A percentile compares a stretch with the other conserved stretches of the same genome.
Conservation (phyloP, 257 asterid species). For the Dorcoceras hygrometricum region DNA sequence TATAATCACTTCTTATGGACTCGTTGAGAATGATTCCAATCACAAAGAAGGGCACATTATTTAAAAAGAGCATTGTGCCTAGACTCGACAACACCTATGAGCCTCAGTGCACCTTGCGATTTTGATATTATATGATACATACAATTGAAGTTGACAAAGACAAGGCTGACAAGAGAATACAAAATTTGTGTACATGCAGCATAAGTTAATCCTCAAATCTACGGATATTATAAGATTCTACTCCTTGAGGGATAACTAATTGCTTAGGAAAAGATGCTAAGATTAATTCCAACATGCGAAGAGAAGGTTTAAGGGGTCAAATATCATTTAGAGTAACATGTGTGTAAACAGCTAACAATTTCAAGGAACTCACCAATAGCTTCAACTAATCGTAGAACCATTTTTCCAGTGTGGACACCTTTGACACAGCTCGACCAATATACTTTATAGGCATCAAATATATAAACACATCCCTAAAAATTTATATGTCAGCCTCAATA, state of each 20-base stretch:
- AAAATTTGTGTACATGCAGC: background rate
- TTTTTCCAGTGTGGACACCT: constrained; percentile 82
- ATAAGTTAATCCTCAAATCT: background rate
- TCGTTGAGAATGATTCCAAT: no score
- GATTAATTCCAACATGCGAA: background rate
- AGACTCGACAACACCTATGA: background rate
- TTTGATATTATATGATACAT: background rate
- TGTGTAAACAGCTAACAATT: constrained; percentile 5
- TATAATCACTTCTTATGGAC: no score
- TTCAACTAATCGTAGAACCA: constrained; percentile 87
- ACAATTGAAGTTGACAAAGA: background rate
- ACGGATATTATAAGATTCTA: background rate
- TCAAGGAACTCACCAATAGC: constrained; percentile 73
- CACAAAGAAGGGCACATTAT: background rate
- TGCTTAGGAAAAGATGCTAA: background rate
- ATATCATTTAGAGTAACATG: background rate
- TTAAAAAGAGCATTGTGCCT: no score
- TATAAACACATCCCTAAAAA: constrained; percentile 83
- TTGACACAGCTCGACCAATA: constrained; percentile 83
- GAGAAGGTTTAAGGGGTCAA: background rate
- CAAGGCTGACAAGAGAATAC: background rate
- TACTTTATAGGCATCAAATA: constrained; percentile 82
- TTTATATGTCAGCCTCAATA: constrained; percentile 15
- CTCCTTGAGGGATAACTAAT: background rate
- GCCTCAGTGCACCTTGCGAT: background rate